A percentile compares a stretch with the other conserved stretches of the same genome.
Evolutionary conservation across 1,284 basidiomycete genomes (phyloP).

Genomic region (Hymenochaete sp.): DNA sequence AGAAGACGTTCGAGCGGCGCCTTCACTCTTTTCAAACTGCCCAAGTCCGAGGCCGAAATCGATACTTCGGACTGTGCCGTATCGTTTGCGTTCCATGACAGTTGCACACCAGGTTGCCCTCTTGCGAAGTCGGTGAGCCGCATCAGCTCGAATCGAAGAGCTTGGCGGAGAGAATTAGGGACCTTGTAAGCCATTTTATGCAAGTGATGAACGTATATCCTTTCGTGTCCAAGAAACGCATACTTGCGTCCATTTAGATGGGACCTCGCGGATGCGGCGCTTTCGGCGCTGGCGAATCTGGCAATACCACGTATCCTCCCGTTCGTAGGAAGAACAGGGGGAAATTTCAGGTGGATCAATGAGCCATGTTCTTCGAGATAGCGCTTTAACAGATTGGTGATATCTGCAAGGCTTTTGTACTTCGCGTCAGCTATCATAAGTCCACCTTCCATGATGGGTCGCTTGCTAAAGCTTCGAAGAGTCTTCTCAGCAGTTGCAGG

Average conservation of each 20-base stretch:
- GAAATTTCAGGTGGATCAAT: slow-evolving; percentile 11
- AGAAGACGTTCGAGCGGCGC: slow-evolving; percentile 48
- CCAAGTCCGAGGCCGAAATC: slow-evolving; percentile 7
- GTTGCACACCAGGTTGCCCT: slow-evolving; percentile 8
- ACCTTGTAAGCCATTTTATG: slow-evolving; percentile 11
- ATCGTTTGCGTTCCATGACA: neutral
- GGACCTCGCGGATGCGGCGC: slow-evolving; percentile 9
- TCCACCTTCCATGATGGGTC: neutral
- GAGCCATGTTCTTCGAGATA: slow-evolving; percentile 13
- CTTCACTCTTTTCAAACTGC: slow-evolving; percentile 32
- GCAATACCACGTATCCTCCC: slow-evolving; percentile 7
- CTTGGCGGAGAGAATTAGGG: neutral
- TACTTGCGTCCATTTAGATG: slow-evolving; percentile 6
- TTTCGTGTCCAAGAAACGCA: slow-evolving; percentile 10
- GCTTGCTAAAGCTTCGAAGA: slow-evolving; percentile 2
- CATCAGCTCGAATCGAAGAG: neutral
- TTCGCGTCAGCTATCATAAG: neutral
- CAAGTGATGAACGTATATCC: slow-evolving; percentile 10
- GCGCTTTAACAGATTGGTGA: neutral
- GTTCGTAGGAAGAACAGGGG: slow-evolving; percentile 1
- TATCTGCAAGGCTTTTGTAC: slow-evolving; percentile 9
- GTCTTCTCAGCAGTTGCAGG: slow-evolving; percentile 3
- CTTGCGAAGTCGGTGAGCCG: slow-evolving; percentile 6
- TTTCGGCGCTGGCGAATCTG: slow-evolving; percentile 4
- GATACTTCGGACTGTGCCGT: slow-evolving; percentile 2